Conservation (phyloP, 805 yeast species). For the Isabelozyma rhagii region DNA sequence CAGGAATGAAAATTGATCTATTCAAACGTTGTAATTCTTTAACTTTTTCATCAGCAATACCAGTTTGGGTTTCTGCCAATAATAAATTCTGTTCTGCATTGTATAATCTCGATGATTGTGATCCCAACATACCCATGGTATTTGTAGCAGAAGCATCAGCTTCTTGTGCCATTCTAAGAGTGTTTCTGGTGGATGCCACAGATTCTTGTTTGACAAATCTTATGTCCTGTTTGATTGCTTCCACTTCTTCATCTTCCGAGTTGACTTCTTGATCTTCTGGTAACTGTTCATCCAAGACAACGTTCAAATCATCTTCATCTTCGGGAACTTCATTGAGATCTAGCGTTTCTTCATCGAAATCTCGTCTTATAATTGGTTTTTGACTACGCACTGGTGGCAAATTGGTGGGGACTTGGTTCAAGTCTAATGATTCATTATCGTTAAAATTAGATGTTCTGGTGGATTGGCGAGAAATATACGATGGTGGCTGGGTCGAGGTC, state of each 20-base stretch:
- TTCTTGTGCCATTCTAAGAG: slow-evolving; percentile 54
- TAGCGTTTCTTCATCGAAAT: slow-evolving; percentile 19
- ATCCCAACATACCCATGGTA: slow-evolving; percentile 87
- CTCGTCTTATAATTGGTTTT: slow-evolving; percentile 18
- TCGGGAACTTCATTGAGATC: slow-evolving; percentile 32
- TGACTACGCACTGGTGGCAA: slow-evolving; percentile 16
- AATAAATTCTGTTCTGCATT: slow-evolving; percentile 75
- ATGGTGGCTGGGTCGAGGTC: not conserved
- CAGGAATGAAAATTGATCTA: slow-evolving; percentile 78
- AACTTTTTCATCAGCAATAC: slow-evolving; percentile 80
- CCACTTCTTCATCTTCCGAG: slow-evolving; percentile 83
- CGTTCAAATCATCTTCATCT: slow-evolving; percentile 36
- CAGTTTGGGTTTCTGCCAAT: slow-evolving; percentile 75
- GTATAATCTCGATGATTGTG: slow-evolving; percentile 85
- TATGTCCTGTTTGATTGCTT: slow-evolving; percentile 77
- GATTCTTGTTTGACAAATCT: slow-evolving; percentile 85
- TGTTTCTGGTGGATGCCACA: slow-evolving; percentile 79
- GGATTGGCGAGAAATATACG: slow-evolving; percentile 1
- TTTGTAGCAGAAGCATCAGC: slow-evolving; percentile 52
- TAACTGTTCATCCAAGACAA: slow-evolving; percentile 31
- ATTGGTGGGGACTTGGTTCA: slow-evolving; percentile 36
- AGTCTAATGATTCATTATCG: slow-evolving; percentile 35
- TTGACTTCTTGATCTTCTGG: slow-evolving; percentile 41
- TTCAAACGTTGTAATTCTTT: slow-evolving; percentile 74
- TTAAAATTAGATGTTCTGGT: slow-evolving; percentile 4